Evolutionary conservation across 176 grass and related monocot genomes (phyloP).

Genomic region (Bolboschoenus planiculmis): DNA sequence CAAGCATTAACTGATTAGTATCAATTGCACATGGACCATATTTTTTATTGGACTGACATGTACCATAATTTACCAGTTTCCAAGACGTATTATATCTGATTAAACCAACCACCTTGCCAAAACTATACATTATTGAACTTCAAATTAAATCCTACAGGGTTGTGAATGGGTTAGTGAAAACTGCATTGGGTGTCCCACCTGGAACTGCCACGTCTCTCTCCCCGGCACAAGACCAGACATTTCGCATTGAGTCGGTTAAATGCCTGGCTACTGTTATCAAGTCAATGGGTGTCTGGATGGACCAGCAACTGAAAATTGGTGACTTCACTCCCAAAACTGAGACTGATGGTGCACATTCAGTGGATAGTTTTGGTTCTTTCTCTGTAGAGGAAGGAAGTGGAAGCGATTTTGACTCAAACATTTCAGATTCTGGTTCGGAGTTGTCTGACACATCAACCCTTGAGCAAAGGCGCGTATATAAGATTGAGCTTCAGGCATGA

Average conservation of each 20-base stretch:
- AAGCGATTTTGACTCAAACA: slow-evolving; percentile 54
- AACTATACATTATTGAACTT: background rate
- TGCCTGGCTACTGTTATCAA: slow-evolving; percentile 69
- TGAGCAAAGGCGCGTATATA: slow-evolving; percentile 81
- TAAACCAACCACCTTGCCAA: slow-evolving; percentile 44
- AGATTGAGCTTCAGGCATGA: slow-evolving; percentile 85
- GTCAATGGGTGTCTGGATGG: slow-evolving; percentile 85
- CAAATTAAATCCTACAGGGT: slow-evolving; percentile 51
- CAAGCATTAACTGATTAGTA: background rate
- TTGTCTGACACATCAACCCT: slow-evolving; percentile 73
- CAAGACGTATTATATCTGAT: slow-evolving; percentile 17
- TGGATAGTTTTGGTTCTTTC: slow-evolving; percentile 44
- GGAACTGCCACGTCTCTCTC: slow-evolving; percentile 80
- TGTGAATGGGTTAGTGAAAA: slow-evolving; percentile 91
- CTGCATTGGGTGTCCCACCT: slow-evolving; percentile 77
- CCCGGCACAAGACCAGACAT: slow-evolving; percentile 77
- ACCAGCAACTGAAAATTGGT: slow-evolving; percentile 82
- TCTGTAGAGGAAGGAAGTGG: slow-evolving; percentile 70
- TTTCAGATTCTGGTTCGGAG: slow-evolving; percentile 46
- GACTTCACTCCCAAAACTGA: slow-evolving; percentile 50
- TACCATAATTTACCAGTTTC: background rate
- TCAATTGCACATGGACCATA: background rate
- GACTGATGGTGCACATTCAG: slow-evolving; percentile 31
- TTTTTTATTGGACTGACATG: background rate
- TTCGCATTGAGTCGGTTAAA: slow-evolving; percentile 86